Base-by-base conservation (phyloP, 176 grass and related monocot genomes). In the Tillandsia leiboldiana region DNA sequence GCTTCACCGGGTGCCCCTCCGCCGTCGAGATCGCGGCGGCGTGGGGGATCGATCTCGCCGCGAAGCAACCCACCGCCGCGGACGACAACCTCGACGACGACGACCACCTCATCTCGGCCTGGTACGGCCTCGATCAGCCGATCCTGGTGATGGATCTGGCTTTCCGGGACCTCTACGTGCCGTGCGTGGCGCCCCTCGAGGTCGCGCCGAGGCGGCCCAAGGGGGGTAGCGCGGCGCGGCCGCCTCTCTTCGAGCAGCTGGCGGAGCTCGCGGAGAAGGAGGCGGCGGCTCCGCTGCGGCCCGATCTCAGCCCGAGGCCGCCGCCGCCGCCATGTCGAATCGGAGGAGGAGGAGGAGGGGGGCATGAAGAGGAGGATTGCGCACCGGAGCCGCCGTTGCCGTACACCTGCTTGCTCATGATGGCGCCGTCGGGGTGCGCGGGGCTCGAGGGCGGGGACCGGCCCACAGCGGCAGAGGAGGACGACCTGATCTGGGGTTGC, bases 351-450 rank as follows among this genome's bases (percentile, higher is more conserved):
- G 52, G 70, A 48, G 11, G 20, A 70, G 0, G 57, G 50, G 2
- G 33, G 4, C 33, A 42, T 3, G 33, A 42, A 42, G 33, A 42
- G 33, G 33, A 42, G 33, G 33, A 42, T 42, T 42, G 33, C 33
- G 23, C 51, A 4, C 68, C 22, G 14, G 77, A 73, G 65, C 67
- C 51, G 69, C 77, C 67, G 12, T 26, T 77, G 58, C 85, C 89
- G 20, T 92, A 85, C 73, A 85, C 85, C 15, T 85, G 82, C 48
- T 64, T 85, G 70, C 85, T 88, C 22, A 85, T 85, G 89, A 70
- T 78, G 76, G 54, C 76, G 7, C 71, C 85, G 6, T 72, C 67
- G 0, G 77, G 76, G 65, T 85, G 79, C 77, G 52, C 57, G 27
- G 81, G 80, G 50, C 73, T 84, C 51, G 48, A 83, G 2, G 53